These are phyloP conservation scores for Magnusiomyces ingens DNA, from an alignment of 1,139 yeast genomes.

Conservation along the genomic window DNA sequence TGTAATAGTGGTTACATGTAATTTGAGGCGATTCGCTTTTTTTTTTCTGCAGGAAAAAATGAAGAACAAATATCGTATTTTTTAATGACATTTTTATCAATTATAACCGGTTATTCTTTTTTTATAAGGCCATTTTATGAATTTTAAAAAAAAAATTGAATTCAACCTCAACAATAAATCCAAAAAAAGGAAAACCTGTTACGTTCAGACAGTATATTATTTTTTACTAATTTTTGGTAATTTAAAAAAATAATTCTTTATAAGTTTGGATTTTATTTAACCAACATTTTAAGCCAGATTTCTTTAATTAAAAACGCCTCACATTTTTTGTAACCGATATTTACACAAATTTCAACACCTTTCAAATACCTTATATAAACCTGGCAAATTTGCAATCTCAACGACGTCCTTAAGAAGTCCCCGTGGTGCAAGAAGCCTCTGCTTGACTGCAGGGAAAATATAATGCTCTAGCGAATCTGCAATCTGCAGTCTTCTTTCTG, in stretches of 20 bases:
- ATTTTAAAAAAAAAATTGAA: too few relatives aligned
- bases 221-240: too few relatives aligned
- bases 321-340: background rate
- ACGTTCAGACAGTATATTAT: too few relatives aligned
- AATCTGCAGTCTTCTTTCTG: conserved; percentile 9
- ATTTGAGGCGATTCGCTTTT: background rate
- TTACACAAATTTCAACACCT: conserved; percentile 49
- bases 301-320: background rate
- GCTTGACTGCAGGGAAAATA: conserved; percentile 57
- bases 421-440: conserved; percentile 59
- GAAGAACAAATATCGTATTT: background rate
- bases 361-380: conserved; percentile 85
- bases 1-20: background rate
- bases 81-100: background rate
- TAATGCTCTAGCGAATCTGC: conserved; percentile 43
- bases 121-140: background rate
- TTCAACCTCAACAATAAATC: too few relatives aligned
- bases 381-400: conserved; percentile 89
- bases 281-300: background rate
- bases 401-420: conserved; percentile 49
- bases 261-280: background rate
- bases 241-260: background rate
- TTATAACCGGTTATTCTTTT: background rate
- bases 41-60: background rate
- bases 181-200: too few relatives aligned